Base-by-base conservation (phyloP, 495 filamentous ascomycete genomes). In the Annulohypoxylon maeteangense region DNA sequence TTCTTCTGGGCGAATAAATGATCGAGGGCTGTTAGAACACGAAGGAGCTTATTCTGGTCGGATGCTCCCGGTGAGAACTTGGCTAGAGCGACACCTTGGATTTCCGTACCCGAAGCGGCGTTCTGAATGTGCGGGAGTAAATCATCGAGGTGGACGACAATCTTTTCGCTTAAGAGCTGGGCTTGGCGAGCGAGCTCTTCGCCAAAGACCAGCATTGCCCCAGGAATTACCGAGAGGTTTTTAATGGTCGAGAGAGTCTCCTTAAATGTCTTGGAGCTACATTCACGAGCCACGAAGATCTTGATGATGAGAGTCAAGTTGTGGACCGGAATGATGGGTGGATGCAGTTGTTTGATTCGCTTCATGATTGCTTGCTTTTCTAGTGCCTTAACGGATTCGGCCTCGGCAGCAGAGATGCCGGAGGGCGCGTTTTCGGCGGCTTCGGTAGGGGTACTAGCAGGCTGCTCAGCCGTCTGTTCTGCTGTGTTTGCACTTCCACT, bases 171-270 rank as follows among this genome's bases (percentile, higher is more conserved):
- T 11, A 99, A 84, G 50, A 84, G 83, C 74, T 94, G 91, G 58
- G 95, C 94, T 78, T 97, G 94, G 10, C 86, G 82, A 65, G 98
- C 90, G 36, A 99, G 86, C 80, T 98, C 96, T 54, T 90, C 88
- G 27, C 95, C 95, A 78, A 99, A 98, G 7, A 95, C 85, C 68
- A 91, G 90, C 74, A 94, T 93, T 14, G 96, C 94, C 25, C 90
- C 93, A 22, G 94, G 93, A 65, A 99, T 93, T 48, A 91, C 89
- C 36, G 95, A 97, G 32, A 99, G 89, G 74, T 98, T 97, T 81
- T 97, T 97, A 84, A 99, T 98, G 7, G 95, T 95, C 16, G 96
- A 94, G 48, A 98, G 87, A 0, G 96, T 98, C 75, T 98, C 95
- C 72, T 93, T 90, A 86, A 98, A 98, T 1, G 94, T 98, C 82